Evolutionary conservation across 75 land plant genomes (phyloP), one percentile per base, ranked within the genome.

Genomic region (Selaginella tamariscina): DNA sequence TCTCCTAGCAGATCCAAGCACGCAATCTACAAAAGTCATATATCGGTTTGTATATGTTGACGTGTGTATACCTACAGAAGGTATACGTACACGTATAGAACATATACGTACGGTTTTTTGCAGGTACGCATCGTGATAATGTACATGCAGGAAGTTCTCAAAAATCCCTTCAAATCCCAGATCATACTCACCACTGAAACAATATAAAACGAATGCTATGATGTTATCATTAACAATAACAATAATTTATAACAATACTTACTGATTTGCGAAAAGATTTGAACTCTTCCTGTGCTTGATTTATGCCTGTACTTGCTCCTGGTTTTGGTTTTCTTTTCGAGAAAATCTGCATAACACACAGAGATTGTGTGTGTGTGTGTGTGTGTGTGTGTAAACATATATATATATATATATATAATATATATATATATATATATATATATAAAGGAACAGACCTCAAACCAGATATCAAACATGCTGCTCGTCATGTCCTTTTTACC

Each of bases 401-500:
- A n/a, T n/a, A n/a, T n/a, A n/a, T n/a, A n/a, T n/a, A n/a, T n/a
- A n/a, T n/a, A n/a, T n/a, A n/a, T n/a, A n/a, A n/a, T n/a, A n/a
- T n/a, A n/a, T n/a, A n/a, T n/a, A n/a, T n/a, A n/a, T n/a, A n/a
- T n/a, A n/a, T n/a, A n/a, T n/a, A 39, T 39, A 15, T 5, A 39
- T 39, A 5, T 5, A 15, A 39, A 39, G 49, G 11, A 29, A 32
- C 68, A 32, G 71, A 89, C 98, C 96, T 83, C 98, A 32, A 75
- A 82, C 98, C 98, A 94, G 32, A 90, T 71, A 70, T 89, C 91
- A 79, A 94, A 83, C 56, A 66, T 76, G 73, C 85, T 87, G 77
- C 75, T 90, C 57, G 98, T 85, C 78, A 85, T 80, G 73, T 94
- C 98, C 79, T 94, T 94, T 62, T 80, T 80, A 27, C 98, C 98